Percentiles rank a stretch among this genome's conserved stretches.
Conservation (phyloP, 768 basidiomycete genomes). For the Phylloporus scabripes region DNA sequence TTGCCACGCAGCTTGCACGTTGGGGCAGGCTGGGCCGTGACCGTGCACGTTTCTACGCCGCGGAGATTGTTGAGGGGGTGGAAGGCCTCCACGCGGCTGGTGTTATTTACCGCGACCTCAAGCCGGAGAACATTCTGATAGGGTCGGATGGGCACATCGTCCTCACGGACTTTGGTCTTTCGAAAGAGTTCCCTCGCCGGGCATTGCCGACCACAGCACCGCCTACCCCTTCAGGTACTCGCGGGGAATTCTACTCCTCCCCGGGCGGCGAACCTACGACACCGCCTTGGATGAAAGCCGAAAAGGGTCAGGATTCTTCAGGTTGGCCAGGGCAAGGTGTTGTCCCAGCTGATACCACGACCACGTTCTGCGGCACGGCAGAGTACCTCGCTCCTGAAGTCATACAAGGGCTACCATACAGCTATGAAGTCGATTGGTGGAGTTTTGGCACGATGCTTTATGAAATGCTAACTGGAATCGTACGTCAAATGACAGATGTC, state of each 20-base stretch:
- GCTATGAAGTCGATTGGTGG: conserved; percentile 98
- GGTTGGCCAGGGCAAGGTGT: conserved; percentile 55
- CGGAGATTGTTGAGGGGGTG: conserved; percentile 94
- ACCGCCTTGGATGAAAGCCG: conserved; percentile 77
- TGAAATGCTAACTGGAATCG: conserved; percentile 95
- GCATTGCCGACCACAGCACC: conserved; percentile 43
- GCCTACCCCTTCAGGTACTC: conserved; percentile 50
- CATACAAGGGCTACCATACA: conserved; percentile 83
- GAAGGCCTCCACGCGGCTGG: conserved; percentile 92
- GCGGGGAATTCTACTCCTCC: conserved; percentile 52
- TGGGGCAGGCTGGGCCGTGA: conserved; percentile 93
- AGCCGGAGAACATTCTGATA: conserved; percentile 96
- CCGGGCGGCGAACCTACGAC: conserved; percentile 37
- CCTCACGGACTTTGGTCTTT: conserved; percentile 93
- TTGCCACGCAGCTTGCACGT: conserved; percentile 94
- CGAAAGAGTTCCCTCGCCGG: conserved; percentile 79
- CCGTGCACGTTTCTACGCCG: conserved; percentile 93
- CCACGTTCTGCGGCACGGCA: conserved; percentile 92
- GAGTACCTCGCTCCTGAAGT: conserved; percentile 97
- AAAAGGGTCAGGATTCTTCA: conserved; percentile 46
- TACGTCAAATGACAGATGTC: conserved; percentile 32
- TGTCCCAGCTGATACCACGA: conserved; percentile 60
- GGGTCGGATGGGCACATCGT: conserved; percentile 94
- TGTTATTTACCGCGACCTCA: conserved; percentile 96
- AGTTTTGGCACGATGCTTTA: conserved; percentile 96